Evolutionary conservation across 2,329 filamentous ascomycete genomes (phyloP).

Genomic region (Colletotrichum plurivorum): DNA sequence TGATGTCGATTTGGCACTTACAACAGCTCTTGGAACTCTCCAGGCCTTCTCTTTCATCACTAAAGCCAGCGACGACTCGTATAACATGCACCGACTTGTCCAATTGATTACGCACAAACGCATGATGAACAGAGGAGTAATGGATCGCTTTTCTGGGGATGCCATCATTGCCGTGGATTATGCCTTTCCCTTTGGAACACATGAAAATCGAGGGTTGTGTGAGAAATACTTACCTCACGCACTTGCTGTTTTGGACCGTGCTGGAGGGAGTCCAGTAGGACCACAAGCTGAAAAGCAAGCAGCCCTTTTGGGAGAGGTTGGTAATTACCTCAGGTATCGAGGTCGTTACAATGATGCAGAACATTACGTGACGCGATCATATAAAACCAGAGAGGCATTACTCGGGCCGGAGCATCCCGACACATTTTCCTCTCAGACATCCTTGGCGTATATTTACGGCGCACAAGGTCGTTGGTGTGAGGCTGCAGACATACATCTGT

Average conservation of each 20-base stretch:
- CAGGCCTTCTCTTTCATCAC: slow-evolving; percentile 50
- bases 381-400: not conserved
- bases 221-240: not conserved
- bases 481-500: not conserved
- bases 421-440: not conserved
- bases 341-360: slow-evolving; percentile 5
- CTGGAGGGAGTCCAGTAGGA: too few species aligned
- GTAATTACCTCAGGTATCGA: accelerated
- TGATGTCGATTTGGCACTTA: slow-evolving; percentile 13
- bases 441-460: accelerated
- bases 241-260: not conserved
- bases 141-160: slow-evolving; percentile 35
- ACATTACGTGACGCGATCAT: not conserved
- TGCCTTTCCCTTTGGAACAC: accelerated
- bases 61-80: slow-evolving; percentile 30
- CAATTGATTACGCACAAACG: slow-evolving; percentile 51
- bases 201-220: not conserved
- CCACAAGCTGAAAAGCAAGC: not conserved
- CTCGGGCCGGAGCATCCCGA: not conserved
- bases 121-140: slow-evolving; percentile 28
- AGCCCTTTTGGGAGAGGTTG: not conserved
- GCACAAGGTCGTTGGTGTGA: not conserved
- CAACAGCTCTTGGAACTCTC: slow-evolving; percentile 42
- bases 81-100: slow-evolving; percentile 52
- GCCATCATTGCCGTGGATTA: slow-evolving; percentile 44